Evolutionary conservation across 495 filamentous ascomycete genomes (phyloP).

Genomic region (Penicillium samsonianum): DNA sequence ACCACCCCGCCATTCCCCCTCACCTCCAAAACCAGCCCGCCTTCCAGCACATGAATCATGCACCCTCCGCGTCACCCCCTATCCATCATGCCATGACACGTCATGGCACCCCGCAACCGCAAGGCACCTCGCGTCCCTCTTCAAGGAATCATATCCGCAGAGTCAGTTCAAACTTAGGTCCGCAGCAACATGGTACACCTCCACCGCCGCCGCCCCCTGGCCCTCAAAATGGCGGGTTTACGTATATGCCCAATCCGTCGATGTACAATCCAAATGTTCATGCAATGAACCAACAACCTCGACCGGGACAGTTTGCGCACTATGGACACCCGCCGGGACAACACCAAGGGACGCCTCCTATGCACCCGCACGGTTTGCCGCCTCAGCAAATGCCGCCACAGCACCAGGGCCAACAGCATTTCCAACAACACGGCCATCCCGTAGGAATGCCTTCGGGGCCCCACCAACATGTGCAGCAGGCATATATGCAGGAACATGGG

Average conservation of each 20-base stretch:
- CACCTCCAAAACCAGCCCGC: conserved; percentile 74
- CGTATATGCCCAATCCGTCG: conserved; percentile 81
- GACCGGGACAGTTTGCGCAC: conserved; percentile 50
- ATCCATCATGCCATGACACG: conserved; percentile 77
- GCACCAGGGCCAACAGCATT: conserved; percentile 38
- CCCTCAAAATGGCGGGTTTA: conserved; percentile 68
- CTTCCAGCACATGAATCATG: conserved; percentile 80
- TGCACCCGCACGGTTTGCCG: conserved; percentile 36
- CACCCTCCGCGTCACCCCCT: conserved; percentile 87
- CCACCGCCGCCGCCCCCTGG: conserved; percentile 62
- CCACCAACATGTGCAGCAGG: conserved; percentile 61
- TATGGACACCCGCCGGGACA: conserved; percentile 48
- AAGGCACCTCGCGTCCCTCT: conserved; percentile 72
- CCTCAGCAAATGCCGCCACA: conserved; percentile 38
- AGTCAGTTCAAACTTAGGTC: conserved; percentile 72
- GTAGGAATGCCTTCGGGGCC: conserved; percentile 37
- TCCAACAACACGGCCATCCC: conserved; percentile 45
- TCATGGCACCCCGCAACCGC: conserved; percentile 78
- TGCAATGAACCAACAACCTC: conserved; percentile 42
- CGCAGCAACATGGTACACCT: conserved; percentile 58
- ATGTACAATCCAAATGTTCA: conserved; percentile 77
- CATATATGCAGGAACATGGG: conserved; percentile 67
- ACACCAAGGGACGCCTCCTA: conserved; percentile 30
- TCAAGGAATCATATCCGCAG: conserved; percentile 79
- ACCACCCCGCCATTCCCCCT: conserved; percentile 61